Conservation (phyloP, 2,329 filamentous ascomycete genomes). For the Aotearoamyces nothofagi region DNA sequence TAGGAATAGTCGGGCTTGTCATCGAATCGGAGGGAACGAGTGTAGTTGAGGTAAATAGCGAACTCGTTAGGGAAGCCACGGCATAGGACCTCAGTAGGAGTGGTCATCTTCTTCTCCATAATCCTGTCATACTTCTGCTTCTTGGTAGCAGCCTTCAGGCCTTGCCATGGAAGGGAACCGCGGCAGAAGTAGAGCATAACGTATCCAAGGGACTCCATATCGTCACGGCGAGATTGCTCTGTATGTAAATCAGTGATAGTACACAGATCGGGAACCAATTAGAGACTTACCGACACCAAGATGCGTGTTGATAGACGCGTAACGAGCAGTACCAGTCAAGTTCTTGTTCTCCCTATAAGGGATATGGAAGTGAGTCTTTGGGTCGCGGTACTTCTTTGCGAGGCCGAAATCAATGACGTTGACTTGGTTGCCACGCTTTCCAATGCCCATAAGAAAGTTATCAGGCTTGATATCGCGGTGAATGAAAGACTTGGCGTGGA, state of each 20-base stretch:
- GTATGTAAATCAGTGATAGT: slow-evolving; percentile 15
- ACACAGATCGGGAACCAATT: not conserved
- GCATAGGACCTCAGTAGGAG: slow-evolving; percentile 94
- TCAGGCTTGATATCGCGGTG: slow-evolving; percentile 99
- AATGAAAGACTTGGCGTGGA: slow-evolving; percentile 98
- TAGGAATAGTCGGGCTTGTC: slow-evolving; percentile 99
- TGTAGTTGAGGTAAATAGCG: slow-evolving; percentile 99
- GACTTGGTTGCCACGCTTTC: slow-evolving; percentile 98
- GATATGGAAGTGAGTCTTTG: slow-evolving; percentile 99
- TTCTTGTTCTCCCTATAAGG: slow-evolving; percentile 99
- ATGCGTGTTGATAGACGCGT: slow-evolving; percentile 98
- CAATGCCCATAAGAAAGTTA: slow-evolving; percentile 99
- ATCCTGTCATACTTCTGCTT: slow-evolving; percentile 99
- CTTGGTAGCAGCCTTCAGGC: slow-evolving; percentile 94
- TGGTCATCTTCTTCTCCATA: slow-evolving; percentile 99
- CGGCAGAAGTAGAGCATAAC: slow-evolving; percentile 99
- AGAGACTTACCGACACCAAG: slow-evolving; percentile 65
- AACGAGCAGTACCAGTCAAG: slow-evolving; percentile 94
- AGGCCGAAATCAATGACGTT: slow-evolving; percentile 98
- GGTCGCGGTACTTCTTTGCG: slow-evolving; percentile 98
- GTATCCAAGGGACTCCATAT: slow-evolving; percentile 98
- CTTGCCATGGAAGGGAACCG: slow-evolving; percentile 96
- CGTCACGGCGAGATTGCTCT: slow-evolving; percentile 97
- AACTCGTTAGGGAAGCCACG: slow-evolving; percentile 99
- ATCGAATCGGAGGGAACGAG: slow-evolving; percentile 93